These are phyloP conservation scores for Flaveria bidentis DNA, from an alignment of 129 eudicot species.

Conservation along the genomic window DNA sequence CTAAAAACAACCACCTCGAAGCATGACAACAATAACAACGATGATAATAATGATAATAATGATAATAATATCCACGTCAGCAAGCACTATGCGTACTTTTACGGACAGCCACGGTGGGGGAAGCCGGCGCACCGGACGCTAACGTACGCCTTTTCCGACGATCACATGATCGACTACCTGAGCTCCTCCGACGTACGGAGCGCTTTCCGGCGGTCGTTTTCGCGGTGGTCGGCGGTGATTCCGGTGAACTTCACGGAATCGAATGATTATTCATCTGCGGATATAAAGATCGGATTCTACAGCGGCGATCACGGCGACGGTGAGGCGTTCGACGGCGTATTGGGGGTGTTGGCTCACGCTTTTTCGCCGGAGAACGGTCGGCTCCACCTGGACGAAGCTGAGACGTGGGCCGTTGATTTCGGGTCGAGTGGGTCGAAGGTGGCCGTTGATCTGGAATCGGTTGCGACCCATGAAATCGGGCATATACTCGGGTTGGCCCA, in stretches of 20 bases:
- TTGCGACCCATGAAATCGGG: slow-evolving; percentile 95
- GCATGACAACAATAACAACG: not conserved
- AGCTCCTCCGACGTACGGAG: slow-evolving; percentile 39
- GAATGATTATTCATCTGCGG: slow-evolving; percentile 40
- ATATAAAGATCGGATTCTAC: slow-evolving; percentile 64
- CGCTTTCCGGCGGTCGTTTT: slow-evolving; percentile 55
- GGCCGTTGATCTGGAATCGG: slow-evolving; percentile 90
- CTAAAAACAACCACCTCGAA: not conserved
- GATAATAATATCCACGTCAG: slow-evolving; percentile 39
- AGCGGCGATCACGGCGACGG: slow-evolving; percentile 92
- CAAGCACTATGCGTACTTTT: slow-evolving; percentile 56
- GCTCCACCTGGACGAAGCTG: slow-evolving; percentile 73
- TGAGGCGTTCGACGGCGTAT: slow-evolving; percentile 80
- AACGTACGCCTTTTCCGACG: slow-evolving; percentile 65
- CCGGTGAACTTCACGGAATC: slow-evolving; percentile 74
- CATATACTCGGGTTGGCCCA: slow-evolving; percentile 93
- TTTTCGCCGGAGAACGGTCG: slow-evolving; percentile 89
- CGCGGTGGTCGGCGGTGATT: slow-evolving; percentile 77
- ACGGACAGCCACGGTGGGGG: slow-evolving; percentile 76
- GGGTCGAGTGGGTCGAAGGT: slow-evolving; percentile 41
- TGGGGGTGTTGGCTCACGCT: slow-evolving; percentile 82
- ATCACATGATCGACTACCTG: slow-evolving; percentile 48
- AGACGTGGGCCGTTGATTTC: slow-evolving; percentile 87
- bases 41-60: no score
- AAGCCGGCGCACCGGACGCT: slow-evolving; percentile 43